Evolutionary conservation across 805 yeast species (phyloP), one percentile per base, ranked within the genome.

Genomic region (Danielia reshetovae): DNA sequence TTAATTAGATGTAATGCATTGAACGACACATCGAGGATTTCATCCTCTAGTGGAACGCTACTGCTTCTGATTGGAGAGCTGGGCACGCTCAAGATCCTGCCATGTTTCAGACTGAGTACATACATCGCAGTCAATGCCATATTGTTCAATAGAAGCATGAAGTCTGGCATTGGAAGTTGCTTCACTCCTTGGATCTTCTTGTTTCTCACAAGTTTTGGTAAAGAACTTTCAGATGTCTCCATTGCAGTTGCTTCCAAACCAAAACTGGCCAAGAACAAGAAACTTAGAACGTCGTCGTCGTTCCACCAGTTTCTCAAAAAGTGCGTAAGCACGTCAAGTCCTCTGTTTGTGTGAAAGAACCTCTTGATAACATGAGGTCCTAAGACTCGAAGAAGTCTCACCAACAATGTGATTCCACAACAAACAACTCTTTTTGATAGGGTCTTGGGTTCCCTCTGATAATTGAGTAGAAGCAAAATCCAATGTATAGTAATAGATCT

Each of bases 401-500:
- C 59, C 13, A 85, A 52, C 10, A 85, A 54, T n/a, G 60, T 13
- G 40, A 75, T 43, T 0, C 72, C 70, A 39, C 65, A 48, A 18
- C 53, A 49, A 3, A 61, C 62, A 3, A 72, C 70, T 30, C 59
- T 51, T 19, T 64, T 42, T 34, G 67, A 39, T 22, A 35, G 22
- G 8, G 12, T 37, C 22, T 34, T 40, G 24, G 45, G 33, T n/a
- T 29, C 29, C 16, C 35, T 27, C 15, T 35, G 65, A 34, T 45
- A 55, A 18, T 74, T 58, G 9, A 83, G 51, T 10, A 83, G 52
- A 8, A 84, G 58, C 7, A 84, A 49, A 3, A 75, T 60, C 83
- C 89, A 80, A 49, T 81, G 82, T 5, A 80, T 67, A 1, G 85
- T 74, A 2, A 85, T 65, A 0, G 81, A 64, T 29, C 78, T 70